Base-by-base conservation (phyloP, 768 basidiomycete species). In the Mycena rebaudengoi region DNA sequence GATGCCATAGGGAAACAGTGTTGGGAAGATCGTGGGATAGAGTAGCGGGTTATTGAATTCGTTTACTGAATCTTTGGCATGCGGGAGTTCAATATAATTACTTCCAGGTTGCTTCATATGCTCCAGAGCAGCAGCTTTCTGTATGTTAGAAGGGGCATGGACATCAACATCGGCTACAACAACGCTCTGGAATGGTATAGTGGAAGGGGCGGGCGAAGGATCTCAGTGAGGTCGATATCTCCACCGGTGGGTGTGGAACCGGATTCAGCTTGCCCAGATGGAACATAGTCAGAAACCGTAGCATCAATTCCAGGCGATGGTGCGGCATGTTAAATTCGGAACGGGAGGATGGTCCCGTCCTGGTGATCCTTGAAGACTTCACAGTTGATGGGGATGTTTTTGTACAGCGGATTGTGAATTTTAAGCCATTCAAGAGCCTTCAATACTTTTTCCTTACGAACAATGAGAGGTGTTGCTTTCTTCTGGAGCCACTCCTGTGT, bases 1-100 rank as follows among this genome's bases (percentile, higher is more conserved):
- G n/a, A n/a, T n/a, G n/a, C n/a, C n/a, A n/a, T n/a, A n/a, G n/a
- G n/a, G 75, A 53, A 65, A 74, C 7, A 76, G 39, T 0, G 72
- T 67, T 1, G 74, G 75, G 33, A 68, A 76, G 32, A 71, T 66
- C 60, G 68, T 66, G 7, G 71, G 71, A 20, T 75, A 71, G 29
- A 74, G 44, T 33, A 69, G 66, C 25, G 72, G 70, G 30, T 48
- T 29, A 12, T 48, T 48, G 45, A 48, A 48, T 28, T 48, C 45
- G 63, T 72, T 69, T 3, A 62, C 66, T 12, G 69, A 62, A 13
- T 45, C 23, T 6, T 54, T 23, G 1, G 48, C 68, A 28, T 72
- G 73, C 11, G 60, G 64, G 35, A 72, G 43, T 29, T 70, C 40
- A 28, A 74, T 21, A 40, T 40, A 69, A 7, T 51, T 41, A 7